Conservation (phyloP, 2,329 filamentous ascomycete species). For the Cladosporium sp. region DNA sequence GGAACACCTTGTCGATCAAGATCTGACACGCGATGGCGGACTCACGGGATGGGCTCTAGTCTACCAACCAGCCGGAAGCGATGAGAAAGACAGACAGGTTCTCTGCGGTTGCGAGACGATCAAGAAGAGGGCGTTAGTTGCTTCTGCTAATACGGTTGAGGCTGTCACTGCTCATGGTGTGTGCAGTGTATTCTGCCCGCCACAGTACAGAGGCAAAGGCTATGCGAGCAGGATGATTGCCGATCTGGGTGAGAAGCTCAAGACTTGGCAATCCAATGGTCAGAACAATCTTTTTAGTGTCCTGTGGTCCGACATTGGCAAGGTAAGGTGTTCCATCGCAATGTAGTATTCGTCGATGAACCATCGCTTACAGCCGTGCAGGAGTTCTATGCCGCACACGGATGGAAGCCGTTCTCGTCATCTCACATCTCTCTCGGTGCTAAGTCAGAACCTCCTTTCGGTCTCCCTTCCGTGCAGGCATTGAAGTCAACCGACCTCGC, state of each 20-base stretch:
- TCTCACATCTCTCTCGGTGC: constrained; percentile 64
- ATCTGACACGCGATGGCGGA: constrained; percentile 51
- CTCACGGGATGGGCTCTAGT: constrained; percentile 60
- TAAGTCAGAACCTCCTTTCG: constrained; percentile 20
- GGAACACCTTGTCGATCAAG: constrained; percentile 47
- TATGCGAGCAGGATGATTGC: constrained; percentile 75
- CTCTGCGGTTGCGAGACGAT: constrained; percentile 58
- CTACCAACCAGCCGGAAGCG: constrained; percentile 34
- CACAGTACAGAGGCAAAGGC: constrained; percentile 62
- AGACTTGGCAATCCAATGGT: constrained; percentile 46
- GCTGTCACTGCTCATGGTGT: constrained; percentile 69
- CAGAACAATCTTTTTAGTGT: constrained; percentile 63
- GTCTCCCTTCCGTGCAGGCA: constrained; percentile 12
- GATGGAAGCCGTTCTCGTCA: constrained; percentile 73
- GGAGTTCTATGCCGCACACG: constrained; percentile 70
- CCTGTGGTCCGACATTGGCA: constrained; percentile 83
- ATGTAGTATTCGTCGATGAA: constrained; percentile 2
- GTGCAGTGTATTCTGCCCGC: constrained; percentile 70
- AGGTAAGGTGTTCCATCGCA: constrained; percentile 30
- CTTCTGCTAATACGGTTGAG: constrained; percentile 40
- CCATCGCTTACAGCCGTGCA: constrained; percentile 10
- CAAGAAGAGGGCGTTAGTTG: constrained; percentile 45
- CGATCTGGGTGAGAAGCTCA: constrained; percentile 57
- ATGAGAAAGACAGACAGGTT: constrained; percentile 34
- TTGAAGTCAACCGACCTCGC: constrained; percentile 60